Evolutionary conservation across 331 rosid genomes (phyloP), one percentile per base, ranked within the genome.

Genomic region (Arachis monticola): DNA sequence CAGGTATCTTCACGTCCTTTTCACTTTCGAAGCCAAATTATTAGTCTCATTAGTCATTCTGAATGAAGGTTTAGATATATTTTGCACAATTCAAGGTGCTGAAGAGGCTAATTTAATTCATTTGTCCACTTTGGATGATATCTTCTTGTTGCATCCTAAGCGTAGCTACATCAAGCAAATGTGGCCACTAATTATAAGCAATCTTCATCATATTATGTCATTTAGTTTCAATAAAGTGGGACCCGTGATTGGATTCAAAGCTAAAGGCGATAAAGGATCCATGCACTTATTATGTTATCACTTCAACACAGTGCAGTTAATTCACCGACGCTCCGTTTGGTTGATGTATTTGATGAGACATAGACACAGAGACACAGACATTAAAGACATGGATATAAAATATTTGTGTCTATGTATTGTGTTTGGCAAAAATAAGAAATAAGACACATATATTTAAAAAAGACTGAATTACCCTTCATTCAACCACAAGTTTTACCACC

Each of bases 21-120:
- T 47, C 60, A 6, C 32, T 67, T 67, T 67, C 57, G 14, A 60
- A 60, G 38, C 75, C 60, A 12, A 76, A 45, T 69, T 59, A 74
- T 40, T 41, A 44, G 81, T 60, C 57, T 70, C 59, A 74, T 40
- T 41, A 44, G 81, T 69, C 57, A 69, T 50, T 60, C 27, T 22
- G 27, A 22, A 22, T 22, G 27, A 22, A 22, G 27, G 27, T 0
- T 22, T 22, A 22, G 27, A 22, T 22, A 22, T 22, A 22, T 57
- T 57, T 65, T 55, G 41, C 41, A 31, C 59, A 42, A 65, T 38
- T 31, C 17, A 2, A 35, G 40, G 45, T 45, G 51, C 5, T 67
- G 27, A 44, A 35, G 40, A 35, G 40, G 13, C 0, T 13, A 42
- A 35, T 35, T 35, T 35, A 35, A 35, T 35, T 35, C 4, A 35